A percentile compares a stretch with the other conserved stretches of the same genome.
Conservation (phyloP, 2,329 filamentous ascomycete species). For the Ascochyta koolunga region DNA sequence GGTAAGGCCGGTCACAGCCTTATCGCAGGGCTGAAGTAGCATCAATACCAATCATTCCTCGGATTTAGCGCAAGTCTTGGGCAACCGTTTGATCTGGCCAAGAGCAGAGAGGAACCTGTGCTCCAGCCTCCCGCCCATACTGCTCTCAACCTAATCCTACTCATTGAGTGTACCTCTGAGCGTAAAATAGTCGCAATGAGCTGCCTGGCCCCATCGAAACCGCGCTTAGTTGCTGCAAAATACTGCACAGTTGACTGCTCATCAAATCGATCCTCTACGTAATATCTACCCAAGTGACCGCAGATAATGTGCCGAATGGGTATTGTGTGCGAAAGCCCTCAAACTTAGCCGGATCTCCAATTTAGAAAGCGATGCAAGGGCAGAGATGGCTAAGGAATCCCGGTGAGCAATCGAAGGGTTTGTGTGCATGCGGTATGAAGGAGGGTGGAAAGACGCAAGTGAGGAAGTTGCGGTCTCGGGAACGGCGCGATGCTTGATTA, state of each 20-base stretch:
- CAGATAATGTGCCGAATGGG: constrained; percentile 1
- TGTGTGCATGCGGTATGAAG: constrained; percentile 2
- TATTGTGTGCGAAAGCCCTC: background rate
- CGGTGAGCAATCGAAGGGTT: constrained; percentile 7
- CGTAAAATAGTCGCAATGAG: background rate
- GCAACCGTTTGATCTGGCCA: constrained; percentile 7
- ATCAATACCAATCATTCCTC: background rate
- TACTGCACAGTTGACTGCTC: background rate
- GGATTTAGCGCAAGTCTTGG: constrained; percentile 5
- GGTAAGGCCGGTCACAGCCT: constrained; percentile 18
- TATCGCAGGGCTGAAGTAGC: constrained; percentile 14
- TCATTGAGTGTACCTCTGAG: background rate
- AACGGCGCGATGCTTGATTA: constrained; percentile 1
- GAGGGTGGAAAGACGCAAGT: constrained; percentile 7
- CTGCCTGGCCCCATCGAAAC: background rate
- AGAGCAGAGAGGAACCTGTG: background rate
- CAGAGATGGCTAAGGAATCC: constrained; percentile 1
- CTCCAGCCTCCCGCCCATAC: constrained; percentile 1
- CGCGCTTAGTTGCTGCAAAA: background rate
- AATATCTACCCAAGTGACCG: background rate
- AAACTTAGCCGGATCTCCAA: background rate
- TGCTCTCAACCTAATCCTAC: background rate
- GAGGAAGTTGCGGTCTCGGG: constrained; percentile 10
- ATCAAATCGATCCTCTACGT: background rate
- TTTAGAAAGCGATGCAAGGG: background rate